Evolutionary conservation across 2,329 filamentous ascomycete species (phyloP).

Genomic region (Ascochyta rabiei): DNA sequence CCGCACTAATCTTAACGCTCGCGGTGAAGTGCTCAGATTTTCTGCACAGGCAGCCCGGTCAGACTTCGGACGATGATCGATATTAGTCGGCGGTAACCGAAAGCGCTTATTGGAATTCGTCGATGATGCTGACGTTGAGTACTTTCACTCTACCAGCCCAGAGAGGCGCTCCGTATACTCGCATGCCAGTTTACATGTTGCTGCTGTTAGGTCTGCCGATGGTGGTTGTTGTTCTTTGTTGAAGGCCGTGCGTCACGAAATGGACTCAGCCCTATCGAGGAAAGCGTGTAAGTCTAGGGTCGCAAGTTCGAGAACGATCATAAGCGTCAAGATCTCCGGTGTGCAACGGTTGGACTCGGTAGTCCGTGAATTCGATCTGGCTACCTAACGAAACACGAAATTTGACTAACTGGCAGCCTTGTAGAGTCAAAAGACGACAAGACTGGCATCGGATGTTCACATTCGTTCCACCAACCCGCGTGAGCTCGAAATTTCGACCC

Average conservation of each 20-base stretch:
- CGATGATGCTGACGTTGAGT: too few relatives aligned
- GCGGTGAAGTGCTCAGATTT: background rate
- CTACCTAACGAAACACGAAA: background rate
- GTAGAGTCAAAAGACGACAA: background rate
- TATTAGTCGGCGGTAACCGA: background rate
- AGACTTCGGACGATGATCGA: slow-evolving; percentile 2
- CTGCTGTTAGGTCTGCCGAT: background rate
- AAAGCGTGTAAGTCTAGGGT: slow-evolving; percentile 13
- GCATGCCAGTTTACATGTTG: background rate
- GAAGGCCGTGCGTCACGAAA: background rate
- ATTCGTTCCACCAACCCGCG: background rate
- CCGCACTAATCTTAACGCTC: background rate
- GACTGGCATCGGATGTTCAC: background rate
- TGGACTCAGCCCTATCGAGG: slow-evolving; percentile 5
- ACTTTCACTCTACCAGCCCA: too few relatives aligned
- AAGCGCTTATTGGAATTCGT: too few relatives aligned
- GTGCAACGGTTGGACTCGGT: background rate
- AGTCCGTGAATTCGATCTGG: background rate
- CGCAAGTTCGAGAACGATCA: slow-evolving; percentile 6
- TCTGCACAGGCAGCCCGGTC: slow-evolving; percentile 10
- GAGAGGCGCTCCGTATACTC: background rate
- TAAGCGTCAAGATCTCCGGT: slow-evolving; percentile 16
- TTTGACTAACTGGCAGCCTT: too few relatives aligned
- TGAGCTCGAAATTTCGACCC: background rate
- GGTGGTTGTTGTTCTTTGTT: background rate